Percentiles rank a stretch among this genome's conserved stretches.
These are phyloP conservation scores for Omphalotus olearius DNA, from an alignment of 1,284 basidiomycete genomes.

Conservation along the genomic window DNA sequence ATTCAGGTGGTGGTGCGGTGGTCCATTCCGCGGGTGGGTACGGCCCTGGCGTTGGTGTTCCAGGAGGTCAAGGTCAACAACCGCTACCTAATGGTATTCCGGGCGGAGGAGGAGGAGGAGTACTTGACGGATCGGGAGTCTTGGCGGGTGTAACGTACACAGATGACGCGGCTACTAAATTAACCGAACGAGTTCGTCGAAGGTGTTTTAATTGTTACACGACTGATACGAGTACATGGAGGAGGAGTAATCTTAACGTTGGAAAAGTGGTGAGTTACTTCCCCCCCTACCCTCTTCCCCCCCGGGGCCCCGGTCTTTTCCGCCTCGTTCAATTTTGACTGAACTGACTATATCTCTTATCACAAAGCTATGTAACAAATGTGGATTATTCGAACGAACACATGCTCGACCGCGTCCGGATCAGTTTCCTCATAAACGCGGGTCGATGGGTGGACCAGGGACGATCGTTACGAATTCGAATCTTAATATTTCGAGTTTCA, in stretches of 20 bases:
- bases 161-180: slow-evolving; percentile 57
- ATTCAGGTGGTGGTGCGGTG: too few relatives aligned
- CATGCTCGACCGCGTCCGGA: slow-evolving; percentile 75
- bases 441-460: slow-evolving; percentile 39
- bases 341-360: slow-evolving; percentile 12
- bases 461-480: too few relatives aligned
- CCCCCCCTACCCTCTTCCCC: slow-evolving; percentile 5
- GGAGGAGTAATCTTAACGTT: slow-evolving; percentile 68
- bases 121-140: too few relatives aligned
- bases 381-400: slow-evolving; percentile 77
- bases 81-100: too few relatives aligned
- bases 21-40: too few relatives aligned
- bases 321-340: too few relatives aligned
- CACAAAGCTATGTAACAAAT: slow-evolving; percentile 76
- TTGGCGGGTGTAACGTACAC: slow-evolving; percentile 30
- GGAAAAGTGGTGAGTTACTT: slow-evolving; percentile 71
- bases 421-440: slow-evolving; percentile 77
- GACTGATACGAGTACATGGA: slow-evolving; percentile 77
- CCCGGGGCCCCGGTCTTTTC: too few relatives aligned
- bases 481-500: too few relatives aligned
- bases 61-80: too few relatives aligned
- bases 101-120: too few relatives aligned
- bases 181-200: slow-evolving; percentile 52
- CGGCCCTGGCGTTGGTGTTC: too few relatives aligned
- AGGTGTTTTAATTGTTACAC: slow-evolving; percentile 60